These are phyloP conservation scores for Phlebiopsis gigantea DNA, from an alignment of 768 basidiomycete species.

Conservation along the genomic window DNA sequence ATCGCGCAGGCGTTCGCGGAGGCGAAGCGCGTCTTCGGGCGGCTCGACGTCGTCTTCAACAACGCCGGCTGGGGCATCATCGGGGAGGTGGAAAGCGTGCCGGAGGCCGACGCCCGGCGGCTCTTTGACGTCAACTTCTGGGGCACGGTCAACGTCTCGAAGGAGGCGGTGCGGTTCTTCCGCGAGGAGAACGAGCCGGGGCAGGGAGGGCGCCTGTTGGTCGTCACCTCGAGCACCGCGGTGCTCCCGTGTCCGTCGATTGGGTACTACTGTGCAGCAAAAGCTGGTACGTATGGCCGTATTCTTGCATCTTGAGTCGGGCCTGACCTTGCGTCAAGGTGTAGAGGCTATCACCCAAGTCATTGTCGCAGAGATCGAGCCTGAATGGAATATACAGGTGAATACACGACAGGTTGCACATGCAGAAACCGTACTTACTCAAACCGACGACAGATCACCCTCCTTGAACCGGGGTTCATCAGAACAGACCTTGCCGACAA, in stretches of 20 bases:
- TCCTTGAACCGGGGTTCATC: background rate
- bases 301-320: background rate
- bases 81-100: slow-evolving; percentile 33
- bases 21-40: slow-evolving; percentile 32
- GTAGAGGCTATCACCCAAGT: slow-evolving; percentile 36
- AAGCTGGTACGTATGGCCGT: slow-evolving; percentile 11
- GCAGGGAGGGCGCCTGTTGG: slow-evolving; percentile 19
- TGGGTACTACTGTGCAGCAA: slow-evolving; percentile 13
- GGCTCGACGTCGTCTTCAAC: slow-evolving; percentile 42
- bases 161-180: slow-evolving; percentile 25
- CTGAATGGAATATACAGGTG: slow-evolving; percentile 44
- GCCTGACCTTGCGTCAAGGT: slow-evolving; percentile 13
- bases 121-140: slow-evolving; percentile 33
- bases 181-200: slow-evolving; percentile 33
- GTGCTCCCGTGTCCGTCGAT: background rate
- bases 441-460: background rate
- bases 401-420: background rate
- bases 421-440: no score
- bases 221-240: slow-evolving; percentile 3
- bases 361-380: slow-evolving; percentile 36
- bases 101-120: slow-evolving; percentile 27
- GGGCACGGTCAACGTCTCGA: slow-evolving; percentile 15
- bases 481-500: background rate
- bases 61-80: slow-evolving; percentile 33
- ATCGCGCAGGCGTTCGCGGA: slow-evolving; percentile 31